Evolutionary conservation across 371 early-diverging fungal genomes (phyloP).

Genomic region (Rhizopus delemar): DNA sequence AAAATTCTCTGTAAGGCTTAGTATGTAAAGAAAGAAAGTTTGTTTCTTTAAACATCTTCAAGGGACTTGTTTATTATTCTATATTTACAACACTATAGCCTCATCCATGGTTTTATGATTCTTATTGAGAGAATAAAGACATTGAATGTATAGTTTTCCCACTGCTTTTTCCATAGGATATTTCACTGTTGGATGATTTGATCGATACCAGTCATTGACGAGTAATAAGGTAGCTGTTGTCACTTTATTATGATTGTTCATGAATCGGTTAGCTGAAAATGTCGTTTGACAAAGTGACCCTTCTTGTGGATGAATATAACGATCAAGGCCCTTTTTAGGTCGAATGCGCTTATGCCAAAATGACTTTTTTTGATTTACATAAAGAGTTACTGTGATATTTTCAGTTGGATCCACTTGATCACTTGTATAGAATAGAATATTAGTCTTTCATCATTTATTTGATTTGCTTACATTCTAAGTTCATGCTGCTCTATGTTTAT

Average conservation of each 20-base stretch:
- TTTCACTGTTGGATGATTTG: constrained; percentile 6
- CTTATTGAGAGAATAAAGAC: constrained; percentile 14
- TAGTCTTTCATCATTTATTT: neutral
- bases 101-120: too few relatives aligned
- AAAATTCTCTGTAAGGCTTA: too few relatives aligned
- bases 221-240: constrained; percentile 37
- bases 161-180: constrained; percentile 38
- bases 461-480: constrained; percentile 20
- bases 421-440: constrained; percentile 5
- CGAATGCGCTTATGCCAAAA: constrained; percentile 21
- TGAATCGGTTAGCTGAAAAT: constrained; percentile 25
- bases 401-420: constrained; percentile 17
- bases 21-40: too few relatives aligned
- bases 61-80: too few relatives aligned
- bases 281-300: constrained; percentile 42
- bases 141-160: constrained; percentile 36
- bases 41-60: too few relatives aligned
- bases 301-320: constrained; percentile 24
- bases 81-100: too few relatives aligned
- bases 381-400: constrained; percentile 17
- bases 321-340: constrained; percentile 11
- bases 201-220: constrained; percentile 46
- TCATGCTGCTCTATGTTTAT: constrained; percentile 17
- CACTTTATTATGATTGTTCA: constrained; percentile 7
- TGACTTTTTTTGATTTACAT: constrained; percentile 7